These are phyloP conservation scores for Taiwanofungus camphoratus DNA, from an alignment of 1,284 basidiomycete species.

Conservation along the genomic window DNA sequence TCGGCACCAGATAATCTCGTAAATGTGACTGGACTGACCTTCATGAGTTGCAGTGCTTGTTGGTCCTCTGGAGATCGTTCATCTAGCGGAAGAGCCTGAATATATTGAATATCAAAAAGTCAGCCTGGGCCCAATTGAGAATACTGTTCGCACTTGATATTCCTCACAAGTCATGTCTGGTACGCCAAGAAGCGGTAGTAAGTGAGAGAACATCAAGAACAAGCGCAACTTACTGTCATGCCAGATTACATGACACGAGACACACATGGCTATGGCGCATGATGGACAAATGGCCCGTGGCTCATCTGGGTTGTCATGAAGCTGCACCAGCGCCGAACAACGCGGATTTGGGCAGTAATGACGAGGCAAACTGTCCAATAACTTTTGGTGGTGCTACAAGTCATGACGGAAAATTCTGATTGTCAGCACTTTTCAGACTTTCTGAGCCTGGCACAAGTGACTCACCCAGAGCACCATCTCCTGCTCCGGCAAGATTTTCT, in stretches of 20 bases:
- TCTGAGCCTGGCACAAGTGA: not conserved
- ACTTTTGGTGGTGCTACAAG: constrained; percentile 31
- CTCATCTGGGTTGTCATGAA: constrained; percentile 31
- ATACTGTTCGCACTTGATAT: constrained; percentile 24
- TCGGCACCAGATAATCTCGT: not conserved
- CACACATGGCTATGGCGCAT: constrained; percentile 31
- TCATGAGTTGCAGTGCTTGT: constrained; percentile 31
- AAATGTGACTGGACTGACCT: constrained; percentile 18
- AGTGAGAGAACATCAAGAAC: not conserved
- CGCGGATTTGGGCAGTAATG: constrained; percentile 36
- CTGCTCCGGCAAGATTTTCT: constrained; percentile 28
- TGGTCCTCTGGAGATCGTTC: constrained; percentile 38
- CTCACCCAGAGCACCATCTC: constrained; percentile 34
- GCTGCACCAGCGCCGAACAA: constrained; percentile 33
- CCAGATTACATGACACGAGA: constrained; percentile 32
- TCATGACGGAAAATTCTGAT: not conserved
- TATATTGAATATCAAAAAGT: not conserved
- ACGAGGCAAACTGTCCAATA: constrained; percentile 32
- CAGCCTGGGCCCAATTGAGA: not conserved
- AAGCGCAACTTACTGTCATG: constrained; percentile 26
- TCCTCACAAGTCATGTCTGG: constrained; percentile 33
- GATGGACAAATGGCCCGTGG: constrained; percentile 32
- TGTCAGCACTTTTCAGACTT: no score
- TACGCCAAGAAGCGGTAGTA: not conserved
- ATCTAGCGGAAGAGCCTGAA: constrained; percentile 33